These are phyloP conservation scores for Biscutella laevigata DNA, from an alignment of 441 rosid genomes.

Conservation along the genomic window DNA sequence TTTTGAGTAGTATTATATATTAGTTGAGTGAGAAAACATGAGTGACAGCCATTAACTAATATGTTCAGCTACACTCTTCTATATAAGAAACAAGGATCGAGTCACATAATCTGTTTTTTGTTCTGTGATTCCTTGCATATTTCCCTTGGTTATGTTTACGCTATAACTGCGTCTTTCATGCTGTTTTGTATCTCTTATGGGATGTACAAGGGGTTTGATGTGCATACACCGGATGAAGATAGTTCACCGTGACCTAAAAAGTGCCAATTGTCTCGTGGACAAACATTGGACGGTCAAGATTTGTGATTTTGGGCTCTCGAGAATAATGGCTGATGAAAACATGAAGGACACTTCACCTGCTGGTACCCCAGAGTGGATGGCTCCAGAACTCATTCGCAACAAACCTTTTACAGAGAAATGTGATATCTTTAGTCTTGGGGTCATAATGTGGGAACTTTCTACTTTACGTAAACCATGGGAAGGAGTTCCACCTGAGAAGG, in stretches of 20 bases:
- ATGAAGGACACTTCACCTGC: constrained; percentile 74
- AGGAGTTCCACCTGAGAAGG: constrained; percentile 85
- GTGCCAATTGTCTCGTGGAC: constrained; percentile 87
- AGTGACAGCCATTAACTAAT: background rate
- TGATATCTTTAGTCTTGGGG: constrained; percentile 89
- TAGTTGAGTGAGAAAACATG: constrained; percentile 4
- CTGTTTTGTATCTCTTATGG: background rate
- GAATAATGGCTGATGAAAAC: constrained; percentile 54
- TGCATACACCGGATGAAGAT: constrained; percentile 94
- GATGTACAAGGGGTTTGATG: constrained; percentile 70
- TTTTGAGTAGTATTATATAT: background rate
- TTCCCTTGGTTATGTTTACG: background rate
- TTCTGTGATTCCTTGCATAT: background rate
- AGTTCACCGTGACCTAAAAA: constrained; percentile 84
- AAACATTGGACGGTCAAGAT: constrained; percentile 81
- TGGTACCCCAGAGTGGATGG: constrained; percentile 99
- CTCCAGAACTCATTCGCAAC: constrained; percentile 88
- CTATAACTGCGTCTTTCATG: background rate
- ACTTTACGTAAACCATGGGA: constrained; percentile 88
- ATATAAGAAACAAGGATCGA: background rate
- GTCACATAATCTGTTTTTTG: background rate
- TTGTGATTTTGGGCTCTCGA: constrained; percentile 90
- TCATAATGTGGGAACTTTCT: constrained; percentile 95
- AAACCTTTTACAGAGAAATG: constrained; percentile 90
- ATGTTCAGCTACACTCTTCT: background rate